These are phyloP conservation scores for Russula olivacea DNA, from an alignment of 768 basidiomycete species.

Conservation along the genomic window DNA sequence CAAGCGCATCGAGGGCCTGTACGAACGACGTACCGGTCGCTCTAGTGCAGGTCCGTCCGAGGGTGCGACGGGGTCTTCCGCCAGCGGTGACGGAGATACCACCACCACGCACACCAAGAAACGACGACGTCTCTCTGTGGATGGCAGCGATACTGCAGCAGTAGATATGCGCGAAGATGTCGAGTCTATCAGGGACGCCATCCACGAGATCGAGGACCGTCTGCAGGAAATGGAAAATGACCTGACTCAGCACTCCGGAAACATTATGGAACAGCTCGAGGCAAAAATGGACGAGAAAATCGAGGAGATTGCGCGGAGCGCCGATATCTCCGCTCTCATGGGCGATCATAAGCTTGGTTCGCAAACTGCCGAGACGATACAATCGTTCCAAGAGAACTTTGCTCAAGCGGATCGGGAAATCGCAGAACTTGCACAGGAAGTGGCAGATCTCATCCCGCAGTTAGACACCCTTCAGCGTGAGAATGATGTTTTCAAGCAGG, in stretches of 20 bases:
- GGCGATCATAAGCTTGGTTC: neutral
- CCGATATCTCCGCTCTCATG: neutral
- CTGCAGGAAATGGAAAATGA: conserved; percentile 23
- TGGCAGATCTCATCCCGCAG: conserved; percentile 15
- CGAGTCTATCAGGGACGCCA: conserved; percentile 14
- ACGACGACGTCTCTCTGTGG: conserved; percentile 10
- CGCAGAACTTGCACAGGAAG: conserved; percentile 19
- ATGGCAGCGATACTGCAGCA: neutral
- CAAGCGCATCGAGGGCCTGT: conserved; percentile 13
- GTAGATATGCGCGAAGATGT: conserved; percentile 14
- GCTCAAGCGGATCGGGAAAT: conserved; percentile 19
- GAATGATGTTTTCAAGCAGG: conserved; percentile 13
- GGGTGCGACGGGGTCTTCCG: neutral
- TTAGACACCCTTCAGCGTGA: conserved; percentile 11
- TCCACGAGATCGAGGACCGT: conserved; percentile 19
- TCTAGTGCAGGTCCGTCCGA: neutral
- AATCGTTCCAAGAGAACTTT: conserved; percentile 5
- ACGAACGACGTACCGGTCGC: neutral
- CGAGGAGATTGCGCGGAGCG: conserved; percentile 16
- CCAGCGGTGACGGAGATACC: neutral
- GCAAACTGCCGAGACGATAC: conserved; percentile 8
- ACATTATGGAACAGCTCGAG: conserved; percentile 20
- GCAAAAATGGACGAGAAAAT: conserved; percentile 22
- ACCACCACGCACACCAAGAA: neutral
- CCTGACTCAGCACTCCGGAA: conserved; percentile 16